Percentiles rank a stretch among this genome's conserved stretches.
These are phyloP conservation scores for Lentinula sp. DNA, from an alignment of 768 basidiomycete genomes.

Conservation along the genomic window DNA sequence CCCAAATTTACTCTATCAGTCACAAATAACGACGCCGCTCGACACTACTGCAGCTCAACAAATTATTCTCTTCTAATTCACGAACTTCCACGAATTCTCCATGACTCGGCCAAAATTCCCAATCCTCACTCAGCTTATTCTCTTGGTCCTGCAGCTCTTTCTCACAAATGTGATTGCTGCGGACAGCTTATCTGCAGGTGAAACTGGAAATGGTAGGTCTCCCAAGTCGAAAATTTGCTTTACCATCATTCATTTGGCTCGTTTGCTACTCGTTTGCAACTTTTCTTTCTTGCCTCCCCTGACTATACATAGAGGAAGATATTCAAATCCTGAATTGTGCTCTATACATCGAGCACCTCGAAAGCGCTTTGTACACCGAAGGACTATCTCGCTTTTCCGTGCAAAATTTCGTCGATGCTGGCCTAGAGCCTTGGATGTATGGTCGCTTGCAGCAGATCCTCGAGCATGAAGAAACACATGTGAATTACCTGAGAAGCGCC, in stretches of 20 bases:
- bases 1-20: too few species aligned
- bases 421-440: conserved; percentile 42
- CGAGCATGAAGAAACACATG: conserved; percentile 50
- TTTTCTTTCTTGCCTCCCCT: not conserved
- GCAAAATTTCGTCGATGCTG: conserved; percentile 38
- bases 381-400: conserved; percentile 39
- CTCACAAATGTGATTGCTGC: not conserved
- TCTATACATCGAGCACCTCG: conserved; percentile 42
- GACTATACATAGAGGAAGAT: conserved; percentile 10
- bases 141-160: not conserved
- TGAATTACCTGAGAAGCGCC: conserved; percentile 42
- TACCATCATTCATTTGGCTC: too few species aligned
- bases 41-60: not conserved
- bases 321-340: conserved; percentile 37
- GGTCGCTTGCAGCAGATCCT: conserved; percentile 45
- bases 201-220: too few species aligned
- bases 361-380: conserved; percentile 36
- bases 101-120: not conserved
- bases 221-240: too few species aligned
- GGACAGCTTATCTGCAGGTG: not conserved
- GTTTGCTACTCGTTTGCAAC: not conserved
- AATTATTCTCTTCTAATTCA: not conserved
- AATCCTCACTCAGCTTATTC: not conserved
- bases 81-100: not conserved
- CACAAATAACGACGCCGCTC: too few species aligned